Evolutionary conservation across 2,329 filamentous ascomycete species (phyloP).

Genomic region (Parasarocladium wereldwijsianum): DNA sequence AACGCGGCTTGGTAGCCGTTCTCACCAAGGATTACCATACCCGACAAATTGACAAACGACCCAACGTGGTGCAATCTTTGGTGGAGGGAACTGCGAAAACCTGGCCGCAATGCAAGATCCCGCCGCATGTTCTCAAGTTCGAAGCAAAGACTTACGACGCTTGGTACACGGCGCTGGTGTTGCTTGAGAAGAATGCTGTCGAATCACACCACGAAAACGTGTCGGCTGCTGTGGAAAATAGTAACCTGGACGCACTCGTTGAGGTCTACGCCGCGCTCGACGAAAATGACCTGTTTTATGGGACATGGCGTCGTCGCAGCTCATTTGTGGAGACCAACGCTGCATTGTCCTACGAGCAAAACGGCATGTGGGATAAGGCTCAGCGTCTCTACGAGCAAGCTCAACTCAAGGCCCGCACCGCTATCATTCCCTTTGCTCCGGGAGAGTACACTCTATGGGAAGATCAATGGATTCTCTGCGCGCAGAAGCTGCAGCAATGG

Average conservation of each 20-base stretch:
- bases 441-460: constrained; percentile 99
- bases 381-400: constrained; percentile 94
- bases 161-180: constrained; percentile 89
- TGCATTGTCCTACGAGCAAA: constrained; percentile 93
- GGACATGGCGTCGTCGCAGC: constrained; percentile 86
- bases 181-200: constrained; percentile 80
- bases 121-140: constrained; percentile 92
- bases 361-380: constrained; percentile 98
- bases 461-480: constrained; percentile 96
- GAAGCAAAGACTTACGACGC: constrained; percentile 86
- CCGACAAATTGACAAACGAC: constrained; percentile 83
- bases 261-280: constrained; percentile 82
- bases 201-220: constrained; percentile 71
- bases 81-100: constrained; percentile 77
- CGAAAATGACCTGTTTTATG: constrained; percentile 95
- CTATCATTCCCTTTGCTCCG: constrained; percentile 89
- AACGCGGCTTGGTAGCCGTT: constrained; percentile 79
- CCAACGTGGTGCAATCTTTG: constrained; percentile 88
- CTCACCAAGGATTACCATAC: constrained; percentile 93
- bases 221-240: constrained; percentile 76
- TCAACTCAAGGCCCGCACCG: constrained; percentile 92
- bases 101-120: constrained; percentile 78
- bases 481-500: constrained; percentile 97
- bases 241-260: constrained; percentile 88
- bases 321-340: constrained; percentile 97